Base-by-base conservation (phyloP, 1,139 yeast genomes). In the Lodderomyces elongisporus region DNA sequence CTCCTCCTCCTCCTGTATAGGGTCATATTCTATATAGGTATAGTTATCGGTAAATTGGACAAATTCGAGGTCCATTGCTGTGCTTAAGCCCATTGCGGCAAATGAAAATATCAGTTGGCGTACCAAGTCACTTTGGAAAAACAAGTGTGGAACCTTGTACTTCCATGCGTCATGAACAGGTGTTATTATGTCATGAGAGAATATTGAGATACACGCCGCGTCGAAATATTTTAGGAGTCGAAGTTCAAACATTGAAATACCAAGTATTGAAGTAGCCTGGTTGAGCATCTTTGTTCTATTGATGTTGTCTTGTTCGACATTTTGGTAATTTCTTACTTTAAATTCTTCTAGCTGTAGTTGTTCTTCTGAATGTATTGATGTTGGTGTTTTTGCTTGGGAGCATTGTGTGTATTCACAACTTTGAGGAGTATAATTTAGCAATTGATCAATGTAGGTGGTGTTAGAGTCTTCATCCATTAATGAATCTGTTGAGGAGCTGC, bases 171-270 rank as follows among this genome's bases (percentile, higher is more conserved):
- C 30, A 13, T 58, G 54, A 12, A 56, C 46, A 8, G 28, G 37
- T 14, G 36, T 28, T 37, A 52, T 48, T 14, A 49, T 48, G 3
- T 40, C 43, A 34, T 32, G 41, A 12, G 46, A 40, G 25, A 44
- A 54, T 14, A 57, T 30, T 3, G 52, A 45, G 5, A 56, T 41
- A 36, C 66, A 59, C 32, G 47, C 49, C 22, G 35, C 38, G 25
- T 59, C 51, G 43, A 62, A 62, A 40, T 56, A 60, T 10, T 49
- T 45, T 17, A 62, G 37, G 25, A 62, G 51, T 22, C 61, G 47
- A 21, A 51, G 45, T 38, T 63, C 68, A 37, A 61, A 61, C 14
- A 42, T 46, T 15, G 59, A 42, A 13, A 63, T 43, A 2, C 50
- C 43, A 26, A 62, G 37, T 22, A 55, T 59, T 5, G 35, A 28